A percentile compares a stretch with the other conserved stretches of the same genome.
These are phyloP conservation scores for Neoarthrinium moseri DNA, from an alignment of 2,329 filamentous ascomycete species.

Conservation along the genomic window DNA sequence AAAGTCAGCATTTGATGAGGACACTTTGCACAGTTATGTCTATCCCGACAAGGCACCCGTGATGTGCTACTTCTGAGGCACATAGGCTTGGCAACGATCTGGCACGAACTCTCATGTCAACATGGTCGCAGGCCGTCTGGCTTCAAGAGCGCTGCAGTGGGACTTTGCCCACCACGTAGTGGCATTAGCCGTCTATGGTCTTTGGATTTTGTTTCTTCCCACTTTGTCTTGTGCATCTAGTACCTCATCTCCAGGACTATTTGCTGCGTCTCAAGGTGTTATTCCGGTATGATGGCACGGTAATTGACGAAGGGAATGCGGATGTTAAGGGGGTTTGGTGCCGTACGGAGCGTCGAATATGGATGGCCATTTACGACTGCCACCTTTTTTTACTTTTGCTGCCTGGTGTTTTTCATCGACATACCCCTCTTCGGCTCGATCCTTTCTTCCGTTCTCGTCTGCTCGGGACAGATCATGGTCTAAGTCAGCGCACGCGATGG, in stretches of 20 bases:
- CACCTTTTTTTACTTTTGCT: slow-evolving; percentile 3
- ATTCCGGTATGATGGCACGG: background rate
- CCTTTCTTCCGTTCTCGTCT: slow-evolving; percentile 12
- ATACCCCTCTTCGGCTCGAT: slow-evolving; percentile 10
- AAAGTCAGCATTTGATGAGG: slow-evolving; percentile 9
- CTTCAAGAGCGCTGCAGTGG: too few species aligned
- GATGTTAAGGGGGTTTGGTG: background rate
- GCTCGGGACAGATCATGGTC: slow-evolving; percentile 13
- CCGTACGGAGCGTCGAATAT: slow-evolving; percentile 1
- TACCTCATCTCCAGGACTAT: background rate
- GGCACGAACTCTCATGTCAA: too few species aligned
- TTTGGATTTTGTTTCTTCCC: background rate
- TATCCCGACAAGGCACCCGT: background rate
- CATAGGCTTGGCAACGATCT: background rate
- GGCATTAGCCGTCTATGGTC: background rate
- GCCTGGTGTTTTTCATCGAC: slow-evolving; percentile 13
- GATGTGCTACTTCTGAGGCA: background rate
- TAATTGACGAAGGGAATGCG: background rate
- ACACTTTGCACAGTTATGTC: background rate
- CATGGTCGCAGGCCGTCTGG: too few species aligned
- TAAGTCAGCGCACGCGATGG: background rate
- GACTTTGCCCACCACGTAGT: too few species aligned
- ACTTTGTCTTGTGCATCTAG: background rate
- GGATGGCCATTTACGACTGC: slow-evolving; percentile 6
- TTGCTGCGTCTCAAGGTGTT: background rate